These are phyloP conservation scores for Fusarium penzigii DNA, from an alignment of 2,329 filamentous ascomycete species.

Conservation along the genomic window DNA sequence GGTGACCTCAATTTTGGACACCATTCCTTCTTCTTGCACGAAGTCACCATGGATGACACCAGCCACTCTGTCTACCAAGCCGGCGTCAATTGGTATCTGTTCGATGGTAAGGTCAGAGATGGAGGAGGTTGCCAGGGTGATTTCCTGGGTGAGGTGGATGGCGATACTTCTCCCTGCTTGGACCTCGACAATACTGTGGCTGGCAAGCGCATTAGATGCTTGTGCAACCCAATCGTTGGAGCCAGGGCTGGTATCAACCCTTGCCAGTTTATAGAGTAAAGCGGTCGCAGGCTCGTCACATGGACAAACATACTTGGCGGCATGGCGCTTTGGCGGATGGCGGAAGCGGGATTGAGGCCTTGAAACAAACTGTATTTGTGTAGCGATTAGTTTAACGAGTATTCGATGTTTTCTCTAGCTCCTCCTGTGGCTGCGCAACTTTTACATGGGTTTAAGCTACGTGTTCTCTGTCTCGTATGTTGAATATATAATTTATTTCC, in stretches of 20 bases:
- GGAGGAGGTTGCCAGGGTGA: slow-evolving; percentile 8
- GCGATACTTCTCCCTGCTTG: slow-evolving; percentile 9
- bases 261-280: slow-evolving; percentile 3
- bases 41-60: slow-evolving; percentile 15
- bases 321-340: no score
- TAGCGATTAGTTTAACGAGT: no score
- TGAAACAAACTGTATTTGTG: no score
- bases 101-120: slow-evolving; percentile 7
- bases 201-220: slow-evolving; percentile 12
- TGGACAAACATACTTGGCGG: no score
- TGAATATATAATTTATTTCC: no score
- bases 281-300: no score
- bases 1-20: slow-evolving; percentile 14
- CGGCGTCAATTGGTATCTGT: slow-evolving; percentile 6
- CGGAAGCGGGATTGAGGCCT: no score
- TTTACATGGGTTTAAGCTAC: no score
- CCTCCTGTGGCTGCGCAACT: no score
- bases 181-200: slow-evolving; percentile 9
- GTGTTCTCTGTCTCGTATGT: no score
- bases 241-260: slow-evolving; percentile 8
- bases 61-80: slow-evolving; percentile 13
- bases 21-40: slow-evolving; percentile 11
- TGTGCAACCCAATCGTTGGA: slow-evolving; percentile 10
- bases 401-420: no score
- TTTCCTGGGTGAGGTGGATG: slow-evolving; percentile 3